Percentiles rank a stretch among this genome's conserved stretches.
Conservation (phyloP, 768 basidiomycete species). For the Mycena vitilis region DNA sequence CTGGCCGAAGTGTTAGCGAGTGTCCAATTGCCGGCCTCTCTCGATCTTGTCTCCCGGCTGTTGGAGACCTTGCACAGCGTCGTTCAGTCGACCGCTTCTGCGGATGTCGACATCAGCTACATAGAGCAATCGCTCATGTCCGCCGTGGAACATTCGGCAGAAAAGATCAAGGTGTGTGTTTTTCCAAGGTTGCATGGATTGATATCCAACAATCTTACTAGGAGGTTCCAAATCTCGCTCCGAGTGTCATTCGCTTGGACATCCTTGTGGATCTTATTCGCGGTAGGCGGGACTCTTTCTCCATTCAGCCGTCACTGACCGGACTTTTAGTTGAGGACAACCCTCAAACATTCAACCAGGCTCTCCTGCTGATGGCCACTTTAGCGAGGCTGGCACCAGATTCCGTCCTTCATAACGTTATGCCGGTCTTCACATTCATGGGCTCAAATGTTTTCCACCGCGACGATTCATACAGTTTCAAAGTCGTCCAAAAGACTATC, state of each 20-base stretch:
- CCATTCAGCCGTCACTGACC: constrained; percentile 13
- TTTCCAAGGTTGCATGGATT: background rate
- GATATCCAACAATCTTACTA: constrained; percentile 39
- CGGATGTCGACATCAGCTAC: constrained; percentile 78
- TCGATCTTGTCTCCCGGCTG: constrained; percentile 76
- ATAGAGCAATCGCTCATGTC: constrained; percentile 88
- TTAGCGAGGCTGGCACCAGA: constrained; percentile 89
- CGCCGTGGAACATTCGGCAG: constrained; percentile 75
- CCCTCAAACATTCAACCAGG: constrained; percentile 95
- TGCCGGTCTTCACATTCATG: constrained; percentile 99
- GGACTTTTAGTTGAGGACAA: constrained; percentile 78
- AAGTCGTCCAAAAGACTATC: constrained; percentile 96
- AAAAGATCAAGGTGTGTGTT: constrained; percentile 62
- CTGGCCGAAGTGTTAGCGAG: constrained; percentile 79
- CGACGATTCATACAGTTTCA: constrained; percentile 95
- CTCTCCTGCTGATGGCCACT: constrained; percentile 86
- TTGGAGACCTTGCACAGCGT: constrained; percentile 80
- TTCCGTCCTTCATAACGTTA: constrained; percentile 91
- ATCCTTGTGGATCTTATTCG: constrained; percentile 89
- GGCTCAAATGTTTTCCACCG: constrained; percentile 98
- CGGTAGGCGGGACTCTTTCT: constrained; percentile 55
- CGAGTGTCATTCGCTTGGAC: constrained; percentile 79
- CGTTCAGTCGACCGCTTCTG: constrained; percentile 63
- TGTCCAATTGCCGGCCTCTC: constrained; percentile 72
- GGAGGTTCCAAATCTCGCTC: constrained; percentile 64